A percentile compares a stretch with the other conserved stretches of the same genome.
phyloP scores from a whole-genome alignment of 2,329 filamentous ascomycete species.

The Thermothelomyces thermophilus region DNA sequence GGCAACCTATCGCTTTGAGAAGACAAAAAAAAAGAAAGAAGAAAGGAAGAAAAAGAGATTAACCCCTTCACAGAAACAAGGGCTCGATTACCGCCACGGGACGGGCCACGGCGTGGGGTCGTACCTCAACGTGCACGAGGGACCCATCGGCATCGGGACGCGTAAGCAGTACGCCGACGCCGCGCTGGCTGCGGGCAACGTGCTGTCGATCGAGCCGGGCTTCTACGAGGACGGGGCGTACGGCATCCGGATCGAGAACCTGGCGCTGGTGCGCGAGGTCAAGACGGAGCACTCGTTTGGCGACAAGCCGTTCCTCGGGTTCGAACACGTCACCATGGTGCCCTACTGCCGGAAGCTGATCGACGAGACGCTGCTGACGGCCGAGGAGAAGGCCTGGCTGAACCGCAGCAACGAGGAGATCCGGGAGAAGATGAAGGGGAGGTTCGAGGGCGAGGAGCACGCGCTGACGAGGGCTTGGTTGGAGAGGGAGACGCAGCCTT shows the following conservation, averaged over 20 bases:
- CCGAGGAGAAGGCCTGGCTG: slow-evolving; percentile 74
- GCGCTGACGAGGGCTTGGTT: slow-evolving; percentile 71
- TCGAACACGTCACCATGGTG: slow-evolving; percentile 96
- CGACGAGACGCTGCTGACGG: slow-evolving; percentile 64
- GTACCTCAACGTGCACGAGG: slow-evolving; percentile 94
- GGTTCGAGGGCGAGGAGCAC: slow-evolving; percentile 60
- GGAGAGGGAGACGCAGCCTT: slow-evolving; percentile 72
- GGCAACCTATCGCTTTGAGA: too few relatives aligned
- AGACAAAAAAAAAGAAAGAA: too few relatives aligned
- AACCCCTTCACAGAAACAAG: slow-evolving; percentile 49
- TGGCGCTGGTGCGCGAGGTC: slow-evolving; percentile 85
- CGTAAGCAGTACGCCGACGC: slow-evolving; percentile 89
- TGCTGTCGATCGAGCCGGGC: slow-evolving; percentile 91
- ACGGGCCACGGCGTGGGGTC: slow-evolving; percentile 95
- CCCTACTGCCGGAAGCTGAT: slow-evolving; percentile 89
- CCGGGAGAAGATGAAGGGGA: slow-evolving; percentile 69
- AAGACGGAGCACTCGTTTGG: slow-evolving; percentile 82
- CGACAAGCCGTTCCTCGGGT: slow-evolving; percentile 88
- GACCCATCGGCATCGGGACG: slow-evolving; percentile 92
- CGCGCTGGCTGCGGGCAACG: slow-evolving; percentile 81
- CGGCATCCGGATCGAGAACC: slow-evolving; percentile 93
- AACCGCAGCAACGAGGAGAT: slow-evolving; percentile 81
- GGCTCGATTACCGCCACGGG: slow-evolving; percentile 91
- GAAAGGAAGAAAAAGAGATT: slow-evolving; percentile 8
- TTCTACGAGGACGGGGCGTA: slow-evolving; percentile 96